Conservation (phyloP, 2,329 filamentous ascomycete genomes). For the Ceratocystis alfenasii region DNA sequence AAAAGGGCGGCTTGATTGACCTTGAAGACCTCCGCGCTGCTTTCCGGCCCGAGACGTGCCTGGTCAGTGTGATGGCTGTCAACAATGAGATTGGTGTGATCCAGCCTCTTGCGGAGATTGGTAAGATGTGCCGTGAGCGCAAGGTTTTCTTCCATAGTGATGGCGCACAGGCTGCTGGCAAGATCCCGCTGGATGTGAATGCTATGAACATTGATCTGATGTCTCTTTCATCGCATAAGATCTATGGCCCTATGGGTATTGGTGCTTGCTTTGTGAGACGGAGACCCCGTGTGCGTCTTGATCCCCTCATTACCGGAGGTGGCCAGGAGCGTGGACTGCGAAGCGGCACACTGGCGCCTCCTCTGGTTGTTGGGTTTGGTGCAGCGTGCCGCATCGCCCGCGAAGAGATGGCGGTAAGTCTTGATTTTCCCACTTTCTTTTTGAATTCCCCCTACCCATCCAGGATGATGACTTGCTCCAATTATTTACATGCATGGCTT, state of each 20-base stretch:
- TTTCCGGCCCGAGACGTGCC: conserved; percentile 76
- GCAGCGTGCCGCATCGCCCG: conserved; percentile 88
- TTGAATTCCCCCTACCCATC: conserved; percentile 22
- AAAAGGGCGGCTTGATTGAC: conserved; percentile 71
- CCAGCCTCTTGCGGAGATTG: conserved; percentile 87
- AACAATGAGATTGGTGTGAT: conserved; percentile 99
- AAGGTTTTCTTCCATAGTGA: conserved; percentile 99
- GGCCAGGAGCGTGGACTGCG: conserved; percentile 91
- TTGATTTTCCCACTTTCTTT: conserved; percentile 22
- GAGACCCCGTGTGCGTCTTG: conserved; percentile 81
- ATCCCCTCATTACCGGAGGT: conserved; percentile 91
- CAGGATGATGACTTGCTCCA: conserved; percentile 62
- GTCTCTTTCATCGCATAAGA: conserved; percentile 98
- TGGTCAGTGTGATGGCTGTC: conserved; percentile 97
- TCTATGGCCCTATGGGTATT: conserved; percentile 95
- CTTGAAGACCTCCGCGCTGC: conserved; percentile 76
- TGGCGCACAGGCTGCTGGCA: conserved; percentile 92
- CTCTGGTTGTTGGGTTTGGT: conserved; percentile 82
- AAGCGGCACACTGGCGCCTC: conserved; percentile 85
- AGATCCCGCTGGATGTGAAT: conserved; percentile 93
- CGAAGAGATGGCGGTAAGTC: conserved; percentile 76
- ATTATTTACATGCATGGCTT: conserved; percentile 71
- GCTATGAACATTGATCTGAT: conserved; percentile 97
- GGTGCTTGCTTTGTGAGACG: conserved; percentile 92
- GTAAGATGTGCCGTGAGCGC: conserved; percentile 75